Percentiles rank a stretch among this genome's conserved stretches.
phyloP scores from a whole-genome alignment of 768 basidiomycete genomes.

The Serpula lacrymans region DNA sequence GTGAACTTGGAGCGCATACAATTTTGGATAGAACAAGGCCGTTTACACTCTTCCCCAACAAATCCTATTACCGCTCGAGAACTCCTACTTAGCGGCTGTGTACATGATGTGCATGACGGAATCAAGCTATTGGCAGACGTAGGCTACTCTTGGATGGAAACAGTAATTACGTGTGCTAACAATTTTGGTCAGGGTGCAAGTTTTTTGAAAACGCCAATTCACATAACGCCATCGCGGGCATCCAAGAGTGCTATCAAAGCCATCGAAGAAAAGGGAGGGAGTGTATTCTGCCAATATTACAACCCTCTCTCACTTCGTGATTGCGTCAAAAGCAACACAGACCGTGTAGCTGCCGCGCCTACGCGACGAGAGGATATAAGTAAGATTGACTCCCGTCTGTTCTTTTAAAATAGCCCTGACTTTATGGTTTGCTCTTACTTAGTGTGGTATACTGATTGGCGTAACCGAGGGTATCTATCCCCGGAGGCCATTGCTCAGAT shows the following conservation, averaged over 20 bases:
- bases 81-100: conserved; percentile 78
- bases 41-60: conserved; percentile 71
- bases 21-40: conserved; percentile 84
- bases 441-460: conserved; percentile 79
- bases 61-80: conserved; percentile 87
- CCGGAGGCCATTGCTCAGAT: conserved; percentile 52
- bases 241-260: conserved; percentile 84
- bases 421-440: conserved; percentile 2
- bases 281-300: conserved; percentile 87
- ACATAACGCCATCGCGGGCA: conserved; percentile 80
- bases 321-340: conserved; percentile 66
- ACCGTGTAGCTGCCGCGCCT: conserved; percentile 72
- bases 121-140: conserved; percentile 89
- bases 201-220: conserved; percentile 65
- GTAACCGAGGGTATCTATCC: conserved; percentile 75
- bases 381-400: conserved; percentile 35
- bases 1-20: conserved; percentile 88
- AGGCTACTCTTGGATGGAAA: no score
- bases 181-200: conserved; percentile 51
- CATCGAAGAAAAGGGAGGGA: conserved; percentile 78
- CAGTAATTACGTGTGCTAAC: background rate
- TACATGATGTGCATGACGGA: conserved; percentile 87
- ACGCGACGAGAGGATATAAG: conserved; percentile 84
- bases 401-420: conserved; percentile 1
- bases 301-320: conserved; percentile 83